Conservation (phyloP, 768 basidiomycete species). For the Ephemerocybe angulata region DNA sequence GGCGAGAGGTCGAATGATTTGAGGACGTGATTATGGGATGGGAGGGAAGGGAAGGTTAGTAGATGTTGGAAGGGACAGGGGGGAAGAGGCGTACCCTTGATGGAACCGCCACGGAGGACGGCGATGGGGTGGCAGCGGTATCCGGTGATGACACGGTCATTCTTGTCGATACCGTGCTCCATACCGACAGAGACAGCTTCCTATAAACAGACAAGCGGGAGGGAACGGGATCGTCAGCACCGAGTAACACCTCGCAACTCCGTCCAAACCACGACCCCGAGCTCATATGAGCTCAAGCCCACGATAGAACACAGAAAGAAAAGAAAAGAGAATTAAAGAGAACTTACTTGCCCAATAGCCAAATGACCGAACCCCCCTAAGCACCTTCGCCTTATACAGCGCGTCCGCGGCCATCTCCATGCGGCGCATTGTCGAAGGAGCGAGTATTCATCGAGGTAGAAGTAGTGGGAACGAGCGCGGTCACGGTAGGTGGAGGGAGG, state of each 20-base stretch:
- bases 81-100: slow-evolving; percentile 45
- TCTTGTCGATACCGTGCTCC: slow-evolving; percentile 74
- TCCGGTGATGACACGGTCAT: slow-evolving; percentile 92
- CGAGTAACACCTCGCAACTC: too few relatives aligned
- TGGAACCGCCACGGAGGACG: slow-evolving; percentile 87
- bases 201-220: slow-evolving; percentile 31
- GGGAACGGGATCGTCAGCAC: not conserved
- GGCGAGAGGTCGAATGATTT: too few relatives aligned
- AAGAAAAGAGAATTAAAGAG: not conserved
- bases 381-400: slow-evolving; percentile 94
- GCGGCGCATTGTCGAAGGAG: slow-evolving; percentile 79
- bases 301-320: not conserved
- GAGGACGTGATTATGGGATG: slow-evolving; percentile 77
- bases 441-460: too few relatives aligned
- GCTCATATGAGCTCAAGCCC: not conserved
- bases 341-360: slow-evolving; percentile 86
- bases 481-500: too few relatives aligned
- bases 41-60: too few relatives aligned
- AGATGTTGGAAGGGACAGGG: slow-evolving; percentile 65
- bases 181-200: slow-evolving; percentile 98
- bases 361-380: slow-evolving; percentile 98
- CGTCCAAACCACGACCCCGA: too few relatives aligned
- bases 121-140: slow-evolving; percentile 99
- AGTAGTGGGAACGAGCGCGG: too few relatives aligned
- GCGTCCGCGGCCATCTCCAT: slow-evolving; percentile 99